phyloP scores from a whole-genome alignment of 139 green algal species.

The Limnomonas spitsbergensis region DNA sequence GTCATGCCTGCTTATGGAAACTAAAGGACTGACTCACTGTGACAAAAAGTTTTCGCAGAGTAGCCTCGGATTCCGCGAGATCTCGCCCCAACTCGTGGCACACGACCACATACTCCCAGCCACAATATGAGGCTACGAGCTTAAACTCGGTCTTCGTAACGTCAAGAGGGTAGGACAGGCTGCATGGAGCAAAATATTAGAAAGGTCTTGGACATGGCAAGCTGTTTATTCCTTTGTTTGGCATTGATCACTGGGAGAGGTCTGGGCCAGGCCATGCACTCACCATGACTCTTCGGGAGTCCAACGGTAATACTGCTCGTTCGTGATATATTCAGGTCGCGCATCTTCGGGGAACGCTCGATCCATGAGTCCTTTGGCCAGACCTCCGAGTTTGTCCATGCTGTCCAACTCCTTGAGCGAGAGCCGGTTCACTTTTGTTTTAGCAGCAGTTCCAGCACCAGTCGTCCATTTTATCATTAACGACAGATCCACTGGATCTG shows the following conservation, averaged over 20 bases:
- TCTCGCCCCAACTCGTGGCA: conserved; percentile 10
- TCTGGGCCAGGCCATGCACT: too few species aligned
- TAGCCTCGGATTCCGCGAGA: neutral
- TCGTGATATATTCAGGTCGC: conserved; percentile 8
- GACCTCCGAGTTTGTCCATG: conserved; percentile 11
- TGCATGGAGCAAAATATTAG: neutral
- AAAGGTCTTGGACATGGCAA: neutral
- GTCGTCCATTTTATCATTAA: conserved; percentile 11
- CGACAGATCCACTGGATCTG: neutral
- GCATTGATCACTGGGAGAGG: too few species aligned
- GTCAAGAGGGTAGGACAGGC: conserved; percentile 16
- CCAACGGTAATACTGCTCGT: conserved; percentile 25
- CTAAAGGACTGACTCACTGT: conserved; percentile 28
- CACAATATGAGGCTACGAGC: conserved; percentile 24
- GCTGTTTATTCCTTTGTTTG: too few species aligned
- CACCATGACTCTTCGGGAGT: conserved; percentile 18
- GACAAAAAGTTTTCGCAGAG: conserved; percentile 23
- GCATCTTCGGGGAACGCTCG: conserved; percentile 7
- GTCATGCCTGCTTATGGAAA: too few species aligned
- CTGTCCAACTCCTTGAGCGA: neutral
- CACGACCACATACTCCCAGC: conserved; percentile 33
- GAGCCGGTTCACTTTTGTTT: neutral
- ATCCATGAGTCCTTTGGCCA: conserved; percentile 23
- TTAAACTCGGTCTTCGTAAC: conserved; percentile 26
- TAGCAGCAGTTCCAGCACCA: neutral